Evolutionary conservation across 805 yeast genomes (phyloP).

Genomic region (Tetrapisispora phaffii): DNA sequence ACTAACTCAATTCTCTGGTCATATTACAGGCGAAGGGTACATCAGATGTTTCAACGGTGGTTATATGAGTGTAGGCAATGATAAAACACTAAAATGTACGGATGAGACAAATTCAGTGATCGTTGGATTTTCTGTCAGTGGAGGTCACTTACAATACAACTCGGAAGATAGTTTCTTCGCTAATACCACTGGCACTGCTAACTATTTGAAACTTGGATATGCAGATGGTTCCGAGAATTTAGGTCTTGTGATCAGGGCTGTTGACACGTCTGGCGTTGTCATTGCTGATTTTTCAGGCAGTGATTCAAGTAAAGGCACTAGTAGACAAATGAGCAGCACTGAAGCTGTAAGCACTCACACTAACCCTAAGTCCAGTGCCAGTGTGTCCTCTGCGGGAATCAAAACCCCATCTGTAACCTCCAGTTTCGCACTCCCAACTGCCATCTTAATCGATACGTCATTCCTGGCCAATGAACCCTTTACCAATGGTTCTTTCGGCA

Average conservation of each 20-base stretch:
- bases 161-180: neutral
- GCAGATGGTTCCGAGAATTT: constrained; percentile 15
- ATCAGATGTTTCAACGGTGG: constrained; percentile 21
- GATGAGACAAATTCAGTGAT: constrained; percentile 19
- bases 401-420: neutral
- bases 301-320: neutral
- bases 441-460: neutral
- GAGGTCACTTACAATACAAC: constrained; percentile 3
- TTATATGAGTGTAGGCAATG: constrained; percentile 22
- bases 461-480: no score
- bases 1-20: constrained; percentile 1
- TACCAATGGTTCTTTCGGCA: no score
- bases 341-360: neutral
- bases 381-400: neutral
- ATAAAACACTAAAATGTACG: constrained; percentile 16
- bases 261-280: constrained; percentile 8
- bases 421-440: neutral
- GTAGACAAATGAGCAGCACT: neutral
- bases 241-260: constrained; percentile 11
- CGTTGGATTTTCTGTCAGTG: constrained; percentile 31
- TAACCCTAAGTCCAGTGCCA: no score
- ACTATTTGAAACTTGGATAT: constrained; percentile 4
- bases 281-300: constrained; percentile 14
- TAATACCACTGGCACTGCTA: neutral
- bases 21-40: constrained; percentile 27